These are phyloP conservation scores for Gracilariopsis chorda DNA, from an alignment of 23 red algal species.

Conservation along the genomic window DNA sequence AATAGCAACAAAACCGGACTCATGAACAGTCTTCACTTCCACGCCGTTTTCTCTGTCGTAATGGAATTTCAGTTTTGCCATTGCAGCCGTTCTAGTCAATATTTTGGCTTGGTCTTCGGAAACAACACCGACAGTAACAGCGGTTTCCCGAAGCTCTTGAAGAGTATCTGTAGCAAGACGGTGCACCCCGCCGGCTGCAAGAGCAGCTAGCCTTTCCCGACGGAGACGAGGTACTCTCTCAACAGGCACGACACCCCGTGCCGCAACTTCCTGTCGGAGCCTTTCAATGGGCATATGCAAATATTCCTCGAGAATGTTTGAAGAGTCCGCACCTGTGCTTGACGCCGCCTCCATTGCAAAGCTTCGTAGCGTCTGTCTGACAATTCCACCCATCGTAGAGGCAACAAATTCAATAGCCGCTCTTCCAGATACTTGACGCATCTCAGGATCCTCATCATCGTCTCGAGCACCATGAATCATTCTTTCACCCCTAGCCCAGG, in stretches of 20 bases:
- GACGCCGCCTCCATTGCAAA: not conserved
- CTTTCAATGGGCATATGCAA: constrained; percentile 16
- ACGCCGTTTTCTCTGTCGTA: constrained; percentile 4
- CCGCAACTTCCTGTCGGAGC: constrained; percentile 4
- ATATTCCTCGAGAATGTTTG: not conserved
- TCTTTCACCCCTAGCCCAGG: constrained; percentile 28
- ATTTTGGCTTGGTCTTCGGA: not conserved
- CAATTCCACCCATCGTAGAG: constrained; percentile 28
- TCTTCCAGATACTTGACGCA: constrained; percentile 17
- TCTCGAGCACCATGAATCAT: not conserved
- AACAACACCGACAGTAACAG: not conserved
- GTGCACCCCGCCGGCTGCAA: constrained; percentile 50
- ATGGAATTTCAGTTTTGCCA: constrained; percentile 16
- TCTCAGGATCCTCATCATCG: not conserved
- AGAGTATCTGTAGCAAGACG: constrained; percentile 34
- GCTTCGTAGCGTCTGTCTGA: constrained; percentile 23
- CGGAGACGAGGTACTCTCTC: not conserved
- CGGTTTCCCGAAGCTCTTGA: constrained; percentile 41
- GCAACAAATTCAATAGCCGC: constrained; percentile 49
- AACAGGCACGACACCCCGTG: not conserved
- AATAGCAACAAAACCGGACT: constrained; percentile 37
- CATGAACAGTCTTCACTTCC: constrained; percentile 23
- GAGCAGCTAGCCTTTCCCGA: constrained; percentile 13
- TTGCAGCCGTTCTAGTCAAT: not conserved
- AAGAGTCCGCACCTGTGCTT: not conserved